phyloP scores from a whole-genome alignment of 768 basidiomycete species.

The Inosperma sp. region DNA sequence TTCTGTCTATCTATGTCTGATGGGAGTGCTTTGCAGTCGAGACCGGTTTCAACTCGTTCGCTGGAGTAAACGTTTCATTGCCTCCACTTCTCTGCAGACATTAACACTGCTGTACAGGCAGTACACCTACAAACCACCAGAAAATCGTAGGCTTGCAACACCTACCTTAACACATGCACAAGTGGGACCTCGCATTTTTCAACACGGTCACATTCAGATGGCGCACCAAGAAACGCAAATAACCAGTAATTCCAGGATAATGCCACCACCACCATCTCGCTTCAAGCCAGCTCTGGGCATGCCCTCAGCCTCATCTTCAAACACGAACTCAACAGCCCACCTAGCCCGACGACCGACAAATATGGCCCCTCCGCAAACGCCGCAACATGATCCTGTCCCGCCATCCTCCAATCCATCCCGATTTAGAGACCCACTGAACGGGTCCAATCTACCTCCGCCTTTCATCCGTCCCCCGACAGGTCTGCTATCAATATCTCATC shows the following conservation, averaged over 20 bases:
- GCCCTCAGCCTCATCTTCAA: slow-evolving; percentile 5
- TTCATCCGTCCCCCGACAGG: background rate
- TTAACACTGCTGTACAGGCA: slow-evolving; percentile 40
- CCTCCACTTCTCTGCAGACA: slow-evolving; percentile 3
- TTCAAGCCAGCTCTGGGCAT: slow-evolving; percentile 18
- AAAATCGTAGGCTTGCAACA: slow-evolving; percentile 37
- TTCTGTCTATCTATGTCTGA: background rate
- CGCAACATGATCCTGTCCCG: slow-evolving; percentile 35
- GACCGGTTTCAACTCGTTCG: slow-evolving; percentile 17
- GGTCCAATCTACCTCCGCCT: slow-evolving; percentile 5
- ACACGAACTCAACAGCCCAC: slow-evolving; percentile 14
- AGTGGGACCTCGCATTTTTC: slow-evolving; percentile 35
- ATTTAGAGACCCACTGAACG: no score
- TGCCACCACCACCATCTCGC: slow-evolving; percentile 12
- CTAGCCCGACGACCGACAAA: slow-evolving; percentile 23
- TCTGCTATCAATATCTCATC: background rate
- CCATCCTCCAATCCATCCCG: background rate
- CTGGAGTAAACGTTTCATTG: no score
- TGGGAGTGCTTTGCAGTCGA: background rate
- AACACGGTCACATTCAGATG: slow-evolving; percentile 20
- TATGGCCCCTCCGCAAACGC: slow-evolving; percentile 56
- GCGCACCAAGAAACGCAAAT: slow-evolving; percentile 16
- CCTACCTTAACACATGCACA: slow-evolving; percentile 42
- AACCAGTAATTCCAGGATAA: background rate
- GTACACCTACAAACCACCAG: slow-evolving; percentile 58